Evolutionary conservation across 495 filamentous ascomycete species (phyloP).

Genomic region (Podospora comata): DNA sequence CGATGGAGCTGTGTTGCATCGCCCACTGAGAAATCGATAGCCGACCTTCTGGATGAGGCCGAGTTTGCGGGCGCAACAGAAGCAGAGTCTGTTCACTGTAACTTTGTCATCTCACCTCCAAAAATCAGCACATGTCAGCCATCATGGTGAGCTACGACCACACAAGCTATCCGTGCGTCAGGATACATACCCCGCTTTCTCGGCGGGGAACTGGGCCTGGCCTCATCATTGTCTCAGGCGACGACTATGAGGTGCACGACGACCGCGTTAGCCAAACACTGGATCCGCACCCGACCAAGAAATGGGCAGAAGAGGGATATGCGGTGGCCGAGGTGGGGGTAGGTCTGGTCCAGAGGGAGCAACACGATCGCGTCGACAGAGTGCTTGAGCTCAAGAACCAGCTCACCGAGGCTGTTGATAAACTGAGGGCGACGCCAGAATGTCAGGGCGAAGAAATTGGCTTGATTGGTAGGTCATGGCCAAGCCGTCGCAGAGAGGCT

Average conservation of each 20-base stretch:
- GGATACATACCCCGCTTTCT: conserved; percentile 54
- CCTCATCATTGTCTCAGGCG: conserved; percentile 42
- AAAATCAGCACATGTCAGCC: neutral
- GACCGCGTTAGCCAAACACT: conserved; percentile 26
- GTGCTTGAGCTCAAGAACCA: neutral
- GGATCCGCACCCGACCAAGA: conserved; percentile 48
- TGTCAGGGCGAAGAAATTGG: conserved; percentile 28
- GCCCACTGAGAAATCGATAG: neutral
- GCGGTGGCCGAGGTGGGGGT: conserved; percentile 44
- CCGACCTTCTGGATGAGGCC: neutral
- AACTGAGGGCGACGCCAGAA: conserved; percentile 18
- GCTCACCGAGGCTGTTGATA: conserved; percentile 20
- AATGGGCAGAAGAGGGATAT: conserved; percentile 62
- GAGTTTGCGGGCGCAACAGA: neutral
- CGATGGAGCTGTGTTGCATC: neutral
- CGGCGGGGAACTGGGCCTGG: conserved; percentile 55
- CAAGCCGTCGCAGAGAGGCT: neutral
- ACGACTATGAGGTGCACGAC: conserved; percentile 9
- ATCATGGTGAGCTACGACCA: neutral
- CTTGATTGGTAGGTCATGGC: conserved; percentile 33
- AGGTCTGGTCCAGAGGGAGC: neutral
- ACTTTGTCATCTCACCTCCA: neutral
- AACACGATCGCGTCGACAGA: neutral
- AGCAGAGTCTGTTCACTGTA: neutral
- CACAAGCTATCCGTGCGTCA: conserved; percentile 11